phyloP scores from a whole-genome alignment of 139 green algal genomes.

The Klebsormidium nitens region DNA sequence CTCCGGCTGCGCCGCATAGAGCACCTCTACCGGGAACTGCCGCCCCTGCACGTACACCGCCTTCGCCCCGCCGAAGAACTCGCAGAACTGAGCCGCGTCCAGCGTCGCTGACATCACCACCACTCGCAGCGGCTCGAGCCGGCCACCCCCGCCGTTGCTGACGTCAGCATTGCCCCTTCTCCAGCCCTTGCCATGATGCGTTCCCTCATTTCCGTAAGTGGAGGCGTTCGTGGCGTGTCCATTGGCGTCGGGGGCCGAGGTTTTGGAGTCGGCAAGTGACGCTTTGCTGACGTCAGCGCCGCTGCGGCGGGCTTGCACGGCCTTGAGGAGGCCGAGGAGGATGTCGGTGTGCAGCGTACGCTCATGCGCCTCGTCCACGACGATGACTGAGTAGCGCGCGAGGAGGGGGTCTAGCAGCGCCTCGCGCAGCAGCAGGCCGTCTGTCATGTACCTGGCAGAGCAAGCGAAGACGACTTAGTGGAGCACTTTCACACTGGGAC shows the following conservation, averaged over 20 bases:
- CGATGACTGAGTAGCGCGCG: constrained; percentile 68
- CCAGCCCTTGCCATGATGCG: neutral
- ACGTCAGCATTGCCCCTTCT: neutral
- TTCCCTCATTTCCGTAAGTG: too few species aligned
- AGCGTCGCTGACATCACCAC: constrained; percentile 94
- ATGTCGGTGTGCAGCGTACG: constrained; percentile 87
- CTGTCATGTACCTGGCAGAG: constrained; percentile 99
- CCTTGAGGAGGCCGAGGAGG: constrained; percentile 85
- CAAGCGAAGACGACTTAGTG: too few species aligned
- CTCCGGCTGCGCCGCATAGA: constrained; percentile 81
- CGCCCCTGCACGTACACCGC: constrained; percentile 83
- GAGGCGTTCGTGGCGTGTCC: neutral
- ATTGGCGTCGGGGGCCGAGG: neutral
- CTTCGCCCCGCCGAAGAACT: constrained; percentile 74
- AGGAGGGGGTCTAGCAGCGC: constrained; percentile 76
- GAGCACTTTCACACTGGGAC: too few species aligned
- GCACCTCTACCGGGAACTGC: constrained; percentile 88
- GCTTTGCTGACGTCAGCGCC: constrained; percentile 78
- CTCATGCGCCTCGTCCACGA: constrained; percentile 97
- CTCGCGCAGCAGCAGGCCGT: constrained; percentile 94
- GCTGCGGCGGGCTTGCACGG: too few species aligned
- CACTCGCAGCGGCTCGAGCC: constrained; percentile 67
- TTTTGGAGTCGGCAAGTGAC: constrained; percentile 33
- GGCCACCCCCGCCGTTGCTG: neutral
- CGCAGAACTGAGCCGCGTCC: constrained; percentile 62